Percentiles rank a stretch among this genome's conserved stretches.
Conservation (phyloP, 176 grass and related monocot genomes). For the Avena sativa region DNA sequence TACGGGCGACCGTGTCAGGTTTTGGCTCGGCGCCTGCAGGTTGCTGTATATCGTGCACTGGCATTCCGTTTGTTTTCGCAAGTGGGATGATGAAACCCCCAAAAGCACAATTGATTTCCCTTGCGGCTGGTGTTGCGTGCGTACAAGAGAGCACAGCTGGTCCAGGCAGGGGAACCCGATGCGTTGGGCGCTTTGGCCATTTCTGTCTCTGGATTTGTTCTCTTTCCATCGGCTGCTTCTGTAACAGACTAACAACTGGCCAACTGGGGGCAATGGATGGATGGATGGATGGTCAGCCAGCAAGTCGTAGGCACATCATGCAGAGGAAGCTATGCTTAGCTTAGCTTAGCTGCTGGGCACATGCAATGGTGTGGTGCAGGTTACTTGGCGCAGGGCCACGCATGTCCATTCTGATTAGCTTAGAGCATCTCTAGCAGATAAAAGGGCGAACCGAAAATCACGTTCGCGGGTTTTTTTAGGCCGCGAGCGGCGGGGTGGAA, state of each 20-base stretch:
- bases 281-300: background rate
- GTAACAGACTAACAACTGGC: background rate
- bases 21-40: constrained; percentile 1
- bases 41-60: background rate
- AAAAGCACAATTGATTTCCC: background rate
- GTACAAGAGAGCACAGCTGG: background rate
- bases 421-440: too few species aligned
- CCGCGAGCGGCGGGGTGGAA: too few species aligned
- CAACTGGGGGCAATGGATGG: background rate
- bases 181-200: background rate
- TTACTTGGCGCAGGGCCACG: background rate
- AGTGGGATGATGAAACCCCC: constrained; percentile 3
- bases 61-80: background rate
- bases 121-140: background rate
- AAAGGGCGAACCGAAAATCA: too few species aligned
- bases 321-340: background rate
- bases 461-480: too few species aligned
- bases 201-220: background rate
- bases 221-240: background rate
- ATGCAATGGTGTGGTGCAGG: background rate
- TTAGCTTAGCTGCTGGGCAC: background rate
- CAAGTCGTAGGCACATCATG: background rate
- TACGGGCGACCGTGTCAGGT: background rate
- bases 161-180: constrained; percentile 13
- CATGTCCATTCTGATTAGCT: background rate